Base-by-base conservation (phyloP, 352 stramenopile genomes). In the Blastocystis sp. region DNA sequence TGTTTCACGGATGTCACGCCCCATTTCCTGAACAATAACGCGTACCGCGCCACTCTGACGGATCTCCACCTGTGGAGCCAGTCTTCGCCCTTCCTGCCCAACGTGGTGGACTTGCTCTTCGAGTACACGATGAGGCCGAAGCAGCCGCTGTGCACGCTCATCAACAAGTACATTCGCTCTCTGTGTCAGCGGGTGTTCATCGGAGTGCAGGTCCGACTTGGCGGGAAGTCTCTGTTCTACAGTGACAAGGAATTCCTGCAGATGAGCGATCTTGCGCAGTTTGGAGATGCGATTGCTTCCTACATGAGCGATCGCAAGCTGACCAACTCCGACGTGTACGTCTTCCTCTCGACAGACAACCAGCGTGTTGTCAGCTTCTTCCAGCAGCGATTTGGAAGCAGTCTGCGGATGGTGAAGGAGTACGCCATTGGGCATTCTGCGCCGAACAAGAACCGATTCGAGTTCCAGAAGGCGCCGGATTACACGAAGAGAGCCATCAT, bases 321-420 rank as follows among this genome's bases (percentile, higher is more conserved):
- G 38, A 17, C 34, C 9, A 6, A 38, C 14, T 21, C 10, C 38
- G 74, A 84, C 59, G 48, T 84, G 52, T 69, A 40, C 60, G 48
- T 84, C 34, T 84, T 84, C 34, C 54, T 84, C 17, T 84, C 74
- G 17, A 84, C 74, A 3, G 74, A 84, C 60, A 84, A 62, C 10
- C 6, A 4, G 54, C 1, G n/a, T 2, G 74, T 84, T 11, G 66
- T 84, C 28, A 10, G 10, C 19, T 45, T 68, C 34, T 84, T 84
- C 34, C 21, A 52, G 60, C 28, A 48, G 7, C 19, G 43, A 24
- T 84, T 69, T 57, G 52, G 52, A 9, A 0, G 19, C 17, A 48
- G 24, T 24, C 9, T 84, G 4, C 14, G 43, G 6, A 84, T 59
- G 34, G 48, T 59, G 3, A 84, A 14, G 14, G 74, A 84, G 60